A percentile compares a stretch with the other conserved stretches of the same genome.
Evolutionary conservation across 805 yeast genomes (phyloP).

Genomic region (Yamadazyma phyllophila): DNA sequence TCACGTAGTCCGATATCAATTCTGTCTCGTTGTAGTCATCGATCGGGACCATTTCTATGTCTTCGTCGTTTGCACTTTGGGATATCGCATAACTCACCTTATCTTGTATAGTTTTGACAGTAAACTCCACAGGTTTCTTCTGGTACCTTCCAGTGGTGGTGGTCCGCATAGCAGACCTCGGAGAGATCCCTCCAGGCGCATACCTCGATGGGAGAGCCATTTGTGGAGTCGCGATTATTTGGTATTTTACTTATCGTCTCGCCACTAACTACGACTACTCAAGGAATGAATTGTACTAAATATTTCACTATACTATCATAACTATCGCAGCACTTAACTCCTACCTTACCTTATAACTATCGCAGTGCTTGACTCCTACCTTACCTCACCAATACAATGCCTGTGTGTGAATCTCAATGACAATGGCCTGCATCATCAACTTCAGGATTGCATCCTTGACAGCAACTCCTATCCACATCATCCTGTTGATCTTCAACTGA

Average conservation of each 20-base stretch:
- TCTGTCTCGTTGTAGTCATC: conserved; percentile 45
- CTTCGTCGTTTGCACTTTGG: conserved; percentile 23
- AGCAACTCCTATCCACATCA: neutral
- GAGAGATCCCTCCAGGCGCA: conserved; percentile 34
- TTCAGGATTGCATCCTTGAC: neutral
- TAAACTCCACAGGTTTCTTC: conserved; percentile 21
- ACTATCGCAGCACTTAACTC: too few relatives aligned
- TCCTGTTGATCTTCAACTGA: neutral
- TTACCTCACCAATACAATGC: too few relatives aligned
- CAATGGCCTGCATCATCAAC: neutral
- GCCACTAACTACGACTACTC: too few relatives aligned
- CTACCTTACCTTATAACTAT: too few relatives aligned
- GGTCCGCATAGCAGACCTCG: conserved; percentile 20
- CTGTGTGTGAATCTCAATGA: neutral
- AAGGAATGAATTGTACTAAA: too few relatives aligned
- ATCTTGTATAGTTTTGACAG: conserved; percentile 23
- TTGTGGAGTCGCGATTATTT: neutral
- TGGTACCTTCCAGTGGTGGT: conserved; percentile 24
- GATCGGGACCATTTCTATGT: conserved; percentile 48
- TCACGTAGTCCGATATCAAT: conserved; percentile 39
- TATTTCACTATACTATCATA: too few relatives aligned
- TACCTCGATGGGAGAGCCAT: conserved; percentile 34
- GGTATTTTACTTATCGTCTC: neutral
- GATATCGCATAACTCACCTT: conserved; percentile 22
- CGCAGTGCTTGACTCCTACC: too few relatives aligned